Conservation (phyloP, 2,329 filamentous ascomycete genomes). For the Metarhizium guizhouense region DNA sequence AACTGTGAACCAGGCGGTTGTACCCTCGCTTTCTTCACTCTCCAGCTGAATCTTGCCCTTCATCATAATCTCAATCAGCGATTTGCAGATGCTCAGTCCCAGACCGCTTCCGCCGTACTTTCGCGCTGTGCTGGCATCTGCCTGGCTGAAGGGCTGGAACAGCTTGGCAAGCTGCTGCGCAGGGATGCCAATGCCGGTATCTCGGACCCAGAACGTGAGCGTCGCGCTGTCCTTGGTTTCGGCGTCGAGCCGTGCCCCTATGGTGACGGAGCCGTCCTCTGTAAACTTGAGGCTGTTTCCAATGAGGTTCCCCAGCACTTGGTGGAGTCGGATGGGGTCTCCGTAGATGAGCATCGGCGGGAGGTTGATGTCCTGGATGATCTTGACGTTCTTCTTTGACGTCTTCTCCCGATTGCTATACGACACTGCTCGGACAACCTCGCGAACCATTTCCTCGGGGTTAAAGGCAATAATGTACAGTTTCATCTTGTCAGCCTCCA, state of each 20-base stretch:
- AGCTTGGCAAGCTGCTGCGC: constrained; percentile 74
- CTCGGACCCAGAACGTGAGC: constrained; percentile 76
- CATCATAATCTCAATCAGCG: constrained; percentile 87
- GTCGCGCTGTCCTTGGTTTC: constrained; percentile 64
- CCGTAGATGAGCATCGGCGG: constrained; percentile 66
- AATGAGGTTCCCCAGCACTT: constrained; percentile 73
- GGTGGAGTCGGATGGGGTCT: constrained; percentile 57
- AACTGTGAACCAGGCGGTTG: constrained; percentile 69
- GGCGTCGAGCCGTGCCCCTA: constrained; percentile 63
- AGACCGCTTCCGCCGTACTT: constrained; percentile 90
- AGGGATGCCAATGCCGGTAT: constrained; percentile 87
- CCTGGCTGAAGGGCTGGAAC: constrained; percentile 88
- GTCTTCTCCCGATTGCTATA: constrained; percentile 58
- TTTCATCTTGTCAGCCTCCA: constrained; percentile 82
- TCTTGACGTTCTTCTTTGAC: constrained; percentile 52
- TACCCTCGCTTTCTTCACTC: constrained; percentile 63
- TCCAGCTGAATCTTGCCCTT: constrained; percentile 77
- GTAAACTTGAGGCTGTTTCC: constrained; percentile 95
- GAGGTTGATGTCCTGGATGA: constrained; percentile 61
- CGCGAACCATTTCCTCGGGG: constrained; percentile 56
- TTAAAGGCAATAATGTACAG: constrained; percentile 64
- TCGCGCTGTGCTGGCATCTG: constrained; percentile 79
- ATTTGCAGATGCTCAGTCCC: constrained; percentile 89
- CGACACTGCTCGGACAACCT: constrained; percentile 56
- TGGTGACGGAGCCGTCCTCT: constrained; percentile 74